phyloP scores from a whole-genome alignment of 192 early-diverging fungal species.

The Powellomyces hirtus region DNA sequence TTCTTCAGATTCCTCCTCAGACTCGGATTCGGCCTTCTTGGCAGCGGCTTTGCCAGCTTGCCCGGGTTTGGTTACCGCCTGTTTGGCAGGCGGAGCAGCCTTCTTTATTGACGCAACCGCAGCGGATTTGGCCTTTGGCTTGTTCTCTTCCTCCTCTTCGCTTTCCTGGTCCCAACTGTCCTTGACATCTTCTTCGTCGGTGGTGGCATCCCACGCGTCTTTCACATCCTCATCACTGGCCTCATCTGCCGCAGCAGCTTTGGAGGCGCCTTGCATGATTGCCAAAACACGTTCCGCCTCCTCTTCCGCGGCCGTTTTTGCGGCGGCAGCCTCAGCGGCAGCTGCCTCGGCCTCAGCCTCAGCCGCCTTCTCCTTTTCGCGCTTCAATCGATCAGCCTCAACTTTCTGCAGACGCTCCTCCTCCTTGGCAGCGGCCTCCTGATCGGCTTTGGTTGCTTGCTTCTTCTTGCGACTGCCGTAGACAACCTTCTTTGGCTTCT shows the following conservation, averaged over 20 bases:
- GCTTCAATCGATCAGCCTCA: constrained; percentile 15
- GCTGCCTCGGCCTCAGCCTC: constrained; percentile 2
- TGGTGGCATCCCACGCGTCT: constrained; percentile 49
- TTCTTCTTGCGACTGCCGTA: constrained; percentile 77
- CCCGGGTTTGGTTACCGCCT: constrained; percentile 10
- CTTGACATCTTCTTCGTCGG: constrained; percentile 38
- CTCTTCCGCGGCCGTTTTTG: constrained; percentile 8
- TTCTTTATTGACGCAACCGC: not conserved
- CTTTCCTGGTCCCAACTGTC: constrained; percentile 47
- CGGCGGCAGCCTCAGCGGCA: constrained; percentile 23
- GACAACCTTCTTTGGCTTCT: constrained; percentile 67
- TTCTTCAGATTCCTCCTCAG: constrained; percentile 30
- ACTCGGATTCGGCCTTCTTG: constrained; percentile 30
- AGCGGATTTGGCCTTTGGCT: constrained; percentile 16
- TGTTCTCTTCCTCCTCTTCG: constrained; percentile 50
- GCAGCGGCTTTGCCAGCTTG: constrained; percentile 6
- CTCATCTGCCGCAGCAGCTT: constrained; percentile 41
- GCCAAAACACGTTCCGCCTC: constrained; percentile 26
- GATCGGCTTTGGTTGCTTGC: constrained; percentile 26
- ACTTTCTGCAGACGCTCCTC: constrained; percentile 44
- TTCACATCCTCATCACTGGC: constrained; percentile 62
- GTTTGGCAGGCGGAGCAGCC: not conserved
- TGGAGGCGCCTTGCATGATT: constrained; percentile 7
- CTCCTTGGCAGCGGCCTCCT: constrained; percentile 37
- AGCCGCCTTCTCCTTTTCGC: constrained; percentile 13